Base-by-base conservation (phyloP, 768 basidiomycete genomes). In the Leccinum imitatum region DNA sequence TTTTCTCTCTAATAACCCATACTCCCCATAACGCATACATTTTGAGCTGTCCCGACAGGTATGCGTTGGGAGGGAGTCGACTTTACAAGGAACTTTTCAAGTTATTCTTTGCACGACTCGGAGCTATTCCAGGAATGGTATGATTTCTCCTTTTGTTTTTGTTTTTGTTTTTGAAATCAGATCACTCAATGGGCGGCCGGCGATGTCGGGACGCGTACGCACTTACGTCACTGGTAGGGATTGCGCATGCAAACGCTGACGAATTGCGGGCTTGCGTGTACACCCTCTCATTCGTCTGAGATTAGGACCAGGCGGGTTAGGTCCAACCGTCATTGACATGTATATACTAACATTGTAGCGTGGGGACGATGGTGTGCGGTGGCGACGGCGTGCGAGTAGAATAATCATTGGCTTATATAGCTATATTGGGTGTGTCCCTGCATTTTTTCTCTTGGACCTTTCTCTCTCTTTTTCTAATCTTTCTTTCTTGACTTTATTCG, bases 351-450 rank as follows among this genome's bases (percentile, higher is more conserved):
- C n/a, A 44, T 44, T n/a, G n/a, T 44, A 19, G 41, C n/a, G 19
- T 11, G 41, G 41, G 19, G n/a, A 44, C n/a, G 41, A 15, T 15
- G 14, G 14, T 15, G 33, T 31, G 35, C 35, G 46, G 46, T 14
- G 46, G 46, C 25, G 57, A 58, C 23, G 58, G 56, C 41, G 44
- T 39, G 53, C 35, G 27, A 27, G 31, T 41, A 31, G 58, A 39
- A 54, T 58, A 15, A 37, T 33, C 33, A 5, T 33, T 33, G 13
- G 13, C 13, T 13, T 33, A 33, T 33, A 33, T 33, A 33, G 11
- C 33, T 33, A 33, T 33, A 41, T 59, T 19, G n/a, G 27, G 56
- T 25, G 48, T 50, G 48, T 48, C 47, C 47, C 13, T 17, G 41
- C 41, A 44, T n/a, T 50, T 21, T 50, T 50, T 14, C 30, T 19